Evolutionary conservation across 2,329 filamentous ascomycete species (phyloP).

Genomic region (Orbilia javanica): DNA sequence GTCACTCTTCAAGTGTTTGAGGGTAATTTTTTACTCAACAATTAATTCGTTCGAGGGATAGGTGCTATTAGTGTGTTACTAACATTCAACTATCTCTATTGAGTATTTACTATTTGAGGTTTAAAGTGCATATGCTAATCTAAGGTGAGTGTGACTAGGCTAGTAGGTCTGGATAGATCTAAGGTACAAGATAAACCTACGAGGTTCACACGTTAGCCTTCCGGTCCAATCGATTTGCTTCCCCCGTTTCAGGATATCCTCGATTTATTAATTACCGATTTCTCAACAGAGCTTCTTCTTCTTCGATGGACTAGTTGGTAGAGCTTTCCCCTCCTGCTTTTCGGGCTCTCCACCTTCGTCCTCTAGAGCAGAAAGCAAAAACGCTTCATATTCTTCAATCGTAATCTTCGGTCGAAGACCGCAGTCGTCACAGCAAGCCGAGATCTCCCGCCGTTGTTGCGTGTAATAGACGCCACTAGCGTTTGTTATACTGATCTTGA

Average conservation of each 20-base stretch:
- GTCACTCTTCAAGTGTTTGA: too few species aligned
- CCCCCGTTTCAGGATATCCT: background rate
- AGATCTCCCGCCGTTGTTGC: background rate
- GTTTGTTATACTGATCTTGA: background rate
- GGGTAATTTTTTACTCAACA: background rate
- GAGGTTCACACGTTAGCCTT: background rate
- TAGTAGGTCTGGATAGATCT: background rate
- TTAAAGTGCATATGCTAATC: background rate
- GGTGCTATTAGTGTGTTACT: background rate
- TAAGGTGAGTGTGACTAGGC: background rate
- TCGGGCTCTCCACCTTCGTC: background rate
- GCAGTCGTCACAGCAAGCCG: conserved; percentile 8
- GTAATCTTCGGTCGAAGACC: conserved; percentile 11
- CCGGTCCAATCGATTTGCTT: background rate
- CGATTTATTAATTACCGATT: background rate
- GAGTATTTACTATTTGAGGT: too few species aligned
- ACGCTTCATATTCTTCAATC: conserved; percentile 31
- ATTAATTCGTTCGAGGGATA: background rate
- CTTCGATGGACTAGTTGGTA: background rate
- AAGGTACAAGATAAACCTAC: background rate
- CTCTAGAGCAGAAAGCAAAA: background rate
- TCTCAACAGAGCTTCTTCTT: background rate
- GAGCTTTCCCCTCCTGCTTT: background rate
- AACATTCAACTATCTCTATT: background rate
- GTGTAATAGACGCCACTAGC: background rate